Conservation (phyloP, 139 green algal genomes). For the Picochlorum sp. region DNA sequence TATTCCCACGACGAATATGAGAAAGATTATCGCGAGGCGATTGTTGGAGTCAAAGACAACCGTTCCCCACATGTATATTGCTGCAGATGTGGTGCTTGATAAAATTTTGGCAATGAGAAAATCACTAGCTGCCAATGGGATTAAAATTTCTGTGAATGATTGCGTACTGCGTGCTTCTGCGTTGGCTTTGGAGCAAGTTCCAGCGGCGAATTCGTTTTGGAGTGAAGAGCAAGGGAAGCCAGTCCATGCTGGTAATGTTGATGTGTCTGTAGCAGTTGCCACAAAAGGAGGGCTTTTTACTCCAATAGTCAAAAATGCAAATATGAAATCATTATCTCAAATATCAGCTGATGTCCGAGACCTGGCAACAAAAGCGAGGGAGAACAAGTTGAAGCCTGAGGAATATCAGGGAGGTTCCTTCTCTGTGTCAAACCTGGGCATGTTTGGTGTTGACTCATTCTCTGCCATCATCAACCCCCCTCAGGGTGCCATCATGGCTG, state of each 20-base stretch:
- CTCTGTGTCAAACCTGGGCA: constrained; percentile 85
- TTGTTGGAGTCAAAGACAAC: constrained; percentile 83
- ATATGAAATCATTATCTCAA: constrained; percentile 44
- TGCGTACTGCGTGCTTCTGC: constrained; percentile 83
- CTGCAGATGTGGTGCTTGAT: constrained; percentile 56
- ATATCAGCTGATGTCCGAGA: constrained; percentile 49
- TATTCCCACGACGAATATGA: constrained; percentile 61
- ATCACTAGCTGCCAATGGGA: constrained; percentile 45
- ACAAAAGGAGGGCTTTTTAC: constrained; percentile 86
- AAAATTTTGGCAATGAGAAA: constrained; percentile 43
- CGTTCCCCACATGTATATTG: constrained; percentile 53
- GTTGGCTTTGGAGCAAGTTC: constrained; percentile 71
- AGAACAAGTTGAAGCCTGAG: constrained; percentile 84
- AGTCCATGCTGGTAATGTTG: constrained; percentile 37
- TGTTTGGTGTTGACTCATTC: constrained; percentile 85
- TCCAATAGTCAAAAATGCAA: constrained; percentile 65
- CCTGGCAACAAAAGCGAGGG: constrained; percentile 63
- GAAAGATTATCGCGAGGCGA: constrained; percentile 77
- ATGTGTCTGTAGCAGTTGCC: constrained; percentile 81
- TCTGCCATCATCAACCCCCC: constrained; percentile 94
- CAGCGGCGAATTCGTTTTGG: constrained; percentile 54
- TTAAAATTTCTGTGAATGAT: constrained; percentile 83
- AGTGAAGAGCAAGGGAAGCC: constrained; percentile 11
- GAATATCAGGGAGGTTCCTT: constrained; percentile 88
- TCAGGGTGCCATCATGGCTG: constrained; percentile 60